Base-by-base conservation (phyloP, 495 filamentous ascomycete species). In the Neurospora sp. region DNA sequence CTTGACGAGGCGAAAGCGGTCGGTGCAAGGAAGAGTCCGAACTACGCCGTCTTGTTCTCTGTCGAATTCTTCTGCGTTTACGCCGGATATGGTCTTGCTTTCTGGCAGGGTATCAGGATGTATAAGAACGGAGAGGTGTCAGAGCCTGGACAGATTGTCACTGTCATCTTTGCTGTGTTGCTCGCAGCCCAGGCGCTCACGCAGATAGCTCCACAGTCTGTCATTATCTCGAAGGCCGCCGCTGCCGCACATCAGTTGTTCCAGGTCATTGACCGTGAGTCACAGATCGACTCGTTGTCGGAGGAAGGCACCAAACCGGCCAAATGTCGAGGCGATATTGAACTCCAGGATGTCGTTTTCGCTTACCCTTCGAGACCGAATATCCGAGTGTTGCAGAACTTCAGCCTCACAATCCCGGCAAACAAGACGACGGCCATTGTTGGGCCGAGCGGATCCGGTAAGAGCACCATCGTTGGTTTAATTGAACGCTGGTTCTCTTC, bases 401-500 rank as follows among this genome's bases (percentile, higher is more conserved):
- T 91, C 37, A 83, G 82, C 54, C 77, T 91, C 8, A 76, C 69
- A 2, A 86, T 92, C 39, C 88, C 90, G 62, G 89, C 93, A 5
- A 94, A 93, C 16, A 93, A 94, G 79, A 90, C 92, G 37, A 92
- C 92, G 54, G 93, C 94, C 7, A 85, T 97, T 69, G 92, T 95
- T 69, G 91, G 94, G 7, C 88, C 92, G 3, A 92, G 92, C 12
- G 91, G 91, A 27, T 93, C 91, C 42, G 90, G 94, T 18, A 98
- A 98, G 81, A 92, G 89, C 75, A 97, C 94, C 0, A 90, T 97
- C 23, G 89, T 97, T 38, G 93, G 93, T 2, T 83, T 98, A 6
- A 86, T 97, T 39, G 93, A 97, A 78, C 88, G 96, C 9, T 98
- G 97, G 86, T 98, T 97, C 78, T 87, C 91, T 54, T 91, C 94